phyloP scores from a whole-genome alignment of 768 basidiomycete genomes.

The Mycena kentingensis region DNA sequence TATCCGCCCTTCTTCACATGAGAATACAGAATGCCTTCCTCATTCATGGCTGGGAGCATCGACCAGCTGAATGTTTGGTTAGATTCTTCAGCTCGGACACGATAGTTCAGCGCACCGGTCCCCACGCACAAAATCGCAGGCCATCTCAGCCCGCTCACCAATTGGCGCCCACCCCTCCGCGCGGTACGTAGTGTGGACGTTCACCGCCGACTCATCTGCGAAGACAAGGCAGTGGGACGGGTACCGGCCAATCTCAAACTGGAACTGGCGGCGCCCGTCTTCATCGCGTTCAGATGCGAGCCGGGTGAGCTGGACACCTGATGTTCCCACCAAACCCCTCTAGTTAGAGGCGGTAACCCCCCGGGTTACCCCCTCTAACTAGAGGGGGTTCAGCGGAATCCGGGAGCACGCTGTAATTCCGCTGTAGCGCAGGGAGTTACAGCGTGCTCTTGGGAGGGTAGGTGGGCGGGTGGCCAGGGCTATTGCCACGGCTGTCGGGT shows the following conservation, averaged over 20 bases:
- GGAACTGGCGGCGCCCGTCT: neutral
- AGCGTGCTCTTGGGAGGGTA: too few relatives aligned
- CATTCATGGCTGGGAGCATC: conserved; percentile 18
- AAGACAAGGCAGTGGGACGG: conserved; percentile 16
- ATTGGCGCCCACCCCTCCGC: conserved; percentile 8
- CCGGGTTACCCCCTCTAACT: neutral
- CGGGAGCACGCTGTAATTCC: too few relatives aligned
- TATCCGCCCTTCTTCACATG: conserved; percentile 19
- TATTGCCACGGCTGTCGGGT: too few relatives aligned
- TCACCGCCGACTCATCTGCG: conserved; percentile 16
- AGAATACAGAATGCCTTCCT: conserved; percentile 22
- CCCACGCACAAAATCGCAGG: conserved; percentile 9
- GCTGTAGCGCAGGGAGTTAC: too few relatives aligned
- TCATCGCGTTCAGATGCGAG: neutral
- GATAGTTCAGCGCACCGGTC: conserved; percentile 2
- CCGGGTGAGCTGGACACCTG: too few relatives aligned
- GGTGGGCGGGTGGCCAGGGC: too few relatives aligned
- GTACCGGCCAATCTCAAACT: conserved; percentile 9
- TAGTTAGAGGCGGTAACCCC: too few relatives aligned
- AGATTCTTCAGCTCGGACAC: too few relatives aligned
- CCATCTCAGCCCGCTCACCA: too few relatives aligned
- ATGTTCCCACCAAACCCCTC: too few relatives aligned
- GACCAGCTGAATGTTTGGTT: too few relatives aligned
- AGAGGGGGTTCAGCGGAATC: neutral
- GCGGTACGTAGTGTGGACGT: conserved; percentile 13